Evolutionary conservation across 768 basidiomycete genomes (phyloP).

Genomic region (Psilocybe azurescens): DNA sequence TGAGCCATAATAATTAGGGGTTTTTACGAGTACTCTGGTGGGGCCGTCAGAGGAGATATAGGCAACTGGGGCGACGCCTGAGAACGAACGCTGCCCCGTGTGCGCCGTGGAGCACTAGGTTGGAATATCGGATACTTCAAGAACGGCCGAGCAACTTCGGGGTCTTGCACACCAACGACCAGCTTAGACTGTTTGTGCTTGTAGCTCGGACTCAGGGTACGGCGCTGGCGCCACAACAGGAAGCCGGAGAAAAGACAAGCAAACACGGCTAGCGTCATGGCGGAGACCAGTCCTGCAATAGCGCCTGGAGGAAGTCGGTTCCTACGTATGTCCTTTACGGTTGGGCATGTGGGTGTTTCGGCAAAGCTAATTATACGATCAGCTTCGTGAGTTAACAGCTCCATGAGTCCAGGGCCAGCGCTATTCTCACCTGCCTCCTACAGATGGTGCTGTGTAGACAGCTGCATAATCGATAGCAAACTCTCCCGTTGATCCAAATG

Average conservation of each 20-base stretch:
- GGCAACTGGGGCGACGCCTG: neutral
- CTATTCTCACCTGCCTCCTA: conserved; percentile 15
- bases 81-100: neutral
- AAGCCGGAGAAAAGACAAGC: conserved; percentile 6
- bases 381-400: neutral
- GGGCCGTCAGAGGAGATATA: neutral
- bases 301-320: conserved; percentile 9
- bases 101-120: neutral
- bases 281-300: conserved; percentile 13
- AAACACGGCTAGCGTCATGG: conserved; percentile 10
- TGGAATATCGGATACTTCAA: neutral
- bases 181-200: neutral
- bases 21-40: neutral
- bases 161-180: neutral
- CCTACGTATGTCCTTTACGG: neutral
- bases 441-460: conserved; percentile 21
- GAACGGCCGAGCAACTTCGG: neutral
- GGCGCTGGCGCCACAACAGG: conserved; percentile 13
- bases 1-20: neutral
- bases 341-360: neutral
- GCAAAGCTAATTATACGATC: neutral
- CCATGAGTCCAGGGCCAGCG: too few species aligned
- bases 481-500: neutral
- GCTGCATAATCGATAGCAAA: conserved; percentile 23
- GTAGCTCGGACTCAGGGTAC: neutral